Conservation (phyloP, 2,329 filamentous ascomycete species). For the Fusarium sp. region DNA sequence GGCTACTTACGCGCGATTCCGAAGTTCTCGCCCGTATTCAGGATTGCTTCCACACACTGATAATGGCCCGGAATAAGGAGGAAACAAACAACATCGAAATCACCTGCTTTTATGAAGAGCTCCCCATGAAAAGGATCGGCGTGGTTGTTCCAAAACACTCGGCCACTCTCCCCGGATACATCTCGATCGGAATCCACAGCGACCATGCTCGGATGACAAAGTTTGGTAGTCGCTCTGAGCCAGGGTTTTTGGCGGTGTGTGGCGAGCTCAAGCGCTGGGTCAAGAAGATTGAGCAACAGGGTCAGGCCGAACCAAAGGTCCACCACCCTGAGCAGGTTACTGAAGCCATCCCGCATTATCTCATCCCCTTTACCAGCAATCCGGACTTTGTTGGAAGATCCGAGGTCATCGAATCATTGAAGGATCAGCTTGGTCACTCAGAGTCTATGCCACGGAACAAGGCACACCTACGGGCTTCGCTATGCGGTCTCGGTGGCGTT, state of each 20-base stretch:
- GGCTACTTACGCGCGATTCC: constrained; percentile 16
- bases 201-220: constrained; percentile 26
- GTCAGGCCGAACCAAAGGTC: rapidly evolving
- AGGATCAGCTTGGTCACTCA: background rate
- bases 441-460: rapidly evolving
- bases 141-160: constrained; percentile 29
- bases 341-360: background rate
- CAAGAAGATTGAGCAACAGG: background rate
- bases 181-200: constrained; percentile 13
- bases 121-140: constrained; percentile 14
- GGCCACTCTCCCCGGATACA: constrained; percentile 17
- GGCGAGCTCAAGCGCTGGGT: constrained; percentile 25
- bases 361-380: constrained; percentile 28
- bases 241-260: constrained; percentile 19
- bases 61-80: background rate
- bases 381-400: constrained; percentile 26
- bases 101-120: constrained; percentile 35
- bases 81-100: constrained; percentile 8
- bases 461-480: background rate
- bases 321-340: background rate
- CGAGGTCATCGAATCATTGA: constrained; percentile 4
- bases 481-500: constrained; percentile 29
- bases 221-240: constrained; percentile 7
- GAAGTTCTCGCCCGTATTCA: constrained; percentile 26
- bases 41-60: constrained; percentile 20